Evolutionary conservation across 495 filamentous ascomycete genomes (phyloP).

Genomic region (Physcia stellaris): DNA sequence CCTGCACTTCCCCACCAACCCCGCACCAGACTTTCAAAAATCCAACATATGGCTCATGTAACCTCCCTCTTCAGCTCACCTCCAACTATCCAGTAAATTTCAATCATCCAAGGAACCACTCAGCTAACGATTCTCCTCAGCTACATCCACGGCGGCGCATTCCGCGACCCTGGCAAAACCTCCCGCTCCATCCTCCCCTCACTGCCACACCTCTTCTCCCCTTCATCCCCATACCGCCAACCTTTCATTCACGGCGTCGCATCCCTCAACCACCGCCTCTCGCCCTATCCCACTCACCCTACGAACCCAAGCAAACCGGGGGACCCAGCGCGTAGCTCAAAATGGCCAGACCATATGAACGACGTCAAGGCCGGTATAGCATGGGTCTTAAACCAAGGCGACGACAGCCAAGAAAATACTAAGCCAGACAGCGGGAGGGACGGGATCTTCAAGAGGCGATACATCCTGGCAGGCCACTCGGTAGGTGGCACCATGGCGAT

Average conservation of each 20-base stretch:
- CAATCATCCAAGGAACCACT: no score
- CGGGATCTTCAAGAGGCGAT: conserved; percentile 30
- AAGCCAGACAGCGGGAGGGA: no score
- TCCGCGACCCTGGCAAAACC: conserved; percentile 59
- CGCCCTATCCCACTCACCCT: conserved; percentile 50
- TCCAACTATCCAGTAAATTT: no score
- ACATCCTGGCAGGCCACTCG: conserved; percentile 63
- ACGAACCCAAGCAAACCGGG: conserved; percentile 13
- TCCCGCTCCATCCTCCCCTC: conserved; percentile 35
- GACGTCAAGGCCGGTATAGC: conserved; percentile 52
- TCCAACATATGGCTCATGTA: no score
- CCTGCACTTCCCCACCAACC: no score
- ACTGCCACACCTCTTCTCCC: conserved; percentile 27
- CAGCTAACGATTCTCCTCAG: conserved; percentile 10
- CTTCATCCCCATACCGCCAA: conserved; percentile 10
- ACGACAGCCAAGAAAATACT: no score
- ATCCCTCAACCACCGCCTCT: conserved; percentile 70
- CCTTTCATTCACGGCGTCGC: conserved; percentile 54
- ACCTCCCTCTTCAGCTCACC: no score
- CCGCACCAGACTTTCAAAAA: no score
- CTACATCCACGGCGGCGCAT: conserved; percentile 83
- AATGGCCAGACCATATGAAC: conserved; percentile 59
- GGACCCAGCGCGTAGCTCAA: conserved; percentile 20
- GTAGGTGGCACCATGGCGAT: conserved; percentile 61
- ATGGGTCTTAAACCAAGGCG: conserved; percentile 40